These are phyloP conservation scores for Leptomonas pyrrhocoris DNA, from an alignment of 208 protist genomes.

Conservation along the genomic window DNA sequence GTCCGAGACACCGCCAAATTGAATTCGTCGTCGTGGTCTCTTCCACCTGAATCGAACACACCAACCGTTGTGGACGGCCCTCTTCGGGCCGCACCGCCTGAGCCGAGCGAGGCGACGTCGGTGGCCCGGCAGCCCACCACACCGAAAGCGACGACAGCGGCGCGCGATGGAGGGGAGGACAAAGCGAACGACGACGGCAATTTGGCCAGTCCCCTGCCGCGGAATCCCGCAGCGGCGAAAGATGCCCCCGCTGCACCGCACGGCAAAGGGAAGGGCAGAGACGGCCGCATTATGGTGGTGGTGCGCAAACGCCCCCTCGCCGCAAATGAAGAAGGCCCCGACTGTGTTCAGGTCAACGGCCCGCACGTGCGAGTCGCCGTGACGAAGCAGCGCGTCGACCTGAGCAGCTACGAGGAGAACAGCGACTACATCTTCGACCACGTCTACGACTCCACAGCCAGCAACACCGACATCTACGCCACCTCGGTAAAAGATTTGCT, in stretches of 20 bases:
- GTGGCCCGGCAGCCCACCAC: neutral
- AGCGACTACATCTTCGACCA: constrained; percentile 95
- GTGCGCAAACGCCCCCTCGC: constrained; percentile 88
- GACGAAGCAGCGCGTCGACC: constrained; percentile 91
- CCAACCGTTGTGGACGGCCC: neutral
- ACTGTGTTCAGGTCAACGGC: constrained; percentile 58
- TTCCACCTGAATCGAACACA: neutral
- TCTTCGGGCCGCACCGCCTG: neutral
- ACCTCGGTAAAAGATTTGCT: constrained; percentile 81
- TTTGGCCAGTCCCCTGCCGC: neutral
- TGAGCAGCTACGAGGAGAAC: constrained; percentile 94
- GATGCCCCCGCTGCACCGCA: neutral
- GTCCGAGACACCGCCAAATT: neutral
- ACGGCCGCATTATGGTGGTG: constrained; percentile 78
- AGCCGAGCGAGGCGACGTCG: neutral
- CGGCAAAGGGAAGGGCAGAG: constrained; percentile 32
- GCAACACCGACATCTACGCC: constrained; percentile 90
- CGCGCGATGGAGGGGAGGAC: neutral
- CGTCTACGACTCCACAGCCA: constrained; percentile 76
- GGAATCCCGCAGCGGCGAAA: neutral
- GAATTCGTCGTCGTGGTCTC: neutral
- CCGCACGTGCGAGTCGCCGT: constrained; percentile 59
- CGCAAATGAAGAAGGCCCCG: constrained; percentile 39
- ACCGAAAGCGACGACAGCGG: neutral
- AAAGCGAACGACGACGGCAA: neutral